phyloP scores from a whole-genome alignment of 306 rosid genomes.

The Crataegus laevigata region DNA sequence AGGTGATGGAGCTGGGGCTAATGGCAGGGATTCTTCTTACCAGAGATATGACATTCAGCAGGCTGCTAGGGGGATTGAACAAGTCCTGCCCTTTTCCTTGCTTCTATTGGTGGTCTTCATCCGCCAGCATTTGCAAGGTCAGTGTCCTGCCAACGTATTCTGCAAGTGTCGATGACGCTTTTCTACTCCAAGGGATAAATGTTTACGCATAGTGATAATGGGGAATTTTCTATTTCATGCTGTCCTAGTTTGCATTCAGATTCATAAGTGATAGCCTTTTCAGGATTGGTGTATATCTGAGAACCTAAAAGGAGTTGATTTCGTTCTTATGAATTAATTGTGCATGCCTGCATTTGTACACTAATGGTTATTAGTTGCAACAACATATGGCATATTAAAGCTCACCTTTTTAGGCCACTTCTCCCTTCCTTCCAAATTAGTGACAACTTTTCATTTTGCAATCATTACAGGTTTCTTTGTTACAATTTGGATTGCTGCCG shows the following conservation, averaged over 20 bases:
- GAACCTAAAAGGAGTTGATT: not conserved
- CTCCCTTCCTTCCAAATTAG: not conserved
- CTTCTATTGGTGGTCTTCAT: slow-evolving; percentile 95
- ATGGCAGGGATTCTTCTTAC: slow-evolving; percentile 87
- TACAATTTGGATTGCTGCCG: slow-evolving; percentile 83
- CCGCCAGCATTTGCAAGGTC: slow-evolving; percentile 98
- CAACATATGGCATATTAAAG: not conserved
- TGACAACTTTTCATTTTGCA: not conserved
- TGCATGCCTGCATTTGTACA: not conserved
- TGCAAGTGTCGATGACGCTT: not conserved
- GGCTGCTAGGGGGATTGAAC: slow-evolving; percentile 96
- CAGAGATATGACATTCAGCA: slow-evolving; percentile 97
- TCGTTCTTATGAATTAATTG: not conserved
- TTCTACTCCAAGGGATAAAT: not conserved
- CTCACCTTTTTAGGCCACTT: not conserved
- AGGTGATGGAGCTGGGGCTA: slow-evolving; percentile 42
- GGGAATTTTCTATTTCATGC: not conserved
- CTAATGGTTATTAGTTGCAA: not conserved
- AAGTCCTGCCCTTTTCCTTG: slow-evolving; percentile 83
- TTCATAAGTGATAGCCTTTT: not conserved
- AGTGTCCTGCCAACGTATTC: not conserved
- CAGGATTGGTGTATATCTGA: not conserved
- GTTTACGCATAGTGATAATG: not conserved
- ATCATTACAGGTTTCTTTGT: slow-evolving; percentile 39
- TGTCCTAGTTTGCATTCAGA: not conserved